Evolutionary conservation across 179 eudicot genomes (phyloP).

Genomic region (Patellifolia procumbens): DNA sequence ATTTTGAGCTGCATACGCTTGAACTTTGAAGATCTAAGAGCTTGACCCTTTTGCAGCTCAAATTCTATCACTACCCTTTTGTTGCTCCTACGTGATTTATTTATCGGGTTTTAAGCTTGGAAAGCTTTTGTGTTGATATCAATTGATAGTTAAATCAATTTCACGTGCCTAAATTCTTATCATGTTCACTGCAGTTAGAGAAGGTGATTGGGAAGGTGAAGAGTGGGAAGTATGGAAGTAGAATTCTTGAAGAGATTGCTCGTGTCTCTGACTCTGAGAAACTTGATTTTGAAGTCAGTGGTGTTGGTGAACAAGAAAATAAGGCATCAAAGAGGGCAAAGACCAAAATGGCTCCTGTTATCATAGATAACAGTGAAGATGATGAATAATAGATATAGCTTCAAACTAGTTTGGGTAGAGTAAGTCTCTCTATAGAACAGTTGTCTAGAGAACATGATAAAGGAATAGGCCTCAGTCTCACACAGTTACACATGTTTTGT

Average conservation of each 20-base stretch:
- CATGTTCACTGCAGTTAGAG: slow-evolving; percentile 68
- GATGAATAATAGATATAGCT: slow-evolving; percentile 41
- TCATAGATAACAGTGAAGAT: slow-evolving; percentile 73
- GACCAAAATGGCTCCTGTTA: slow-evolving; percentile 44
- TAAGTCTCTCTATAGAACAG: too few species aligned
- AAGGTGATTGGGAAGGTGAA: slow-evolving; percentile 87
- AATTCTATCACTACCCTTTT: background rate
- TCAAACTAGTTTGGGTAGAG: too few species aligned
- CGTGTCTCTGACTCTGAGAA: slow-evolving; percentile 28
- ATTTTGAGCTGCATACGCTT: background rate
- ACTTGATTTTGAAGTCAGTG: slow-evolving; percentile 25
- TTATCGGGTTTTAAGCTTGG: background rate
- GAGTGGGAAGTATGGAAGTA: slow-evolving; percentile 68
- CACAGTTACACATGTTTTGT: too few species aligned
- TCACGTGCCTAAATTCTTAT: background rate
- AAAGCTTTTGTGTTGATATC: background rate
- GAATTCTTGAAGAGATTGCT: slow-evolving; percentile 69
- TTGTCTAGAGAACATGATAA: too few species aligned
- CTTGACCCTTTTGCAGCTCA: background rate
- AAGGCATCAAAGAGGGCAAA: slow-evolving; percentile 59
- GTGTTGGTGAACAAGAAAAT: slow-evolving; percentile 36
- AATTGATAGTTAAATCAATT: background rate
- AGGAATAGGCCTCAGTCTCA: too few species aligned
- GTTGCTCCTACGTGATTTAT: too few species aligned
- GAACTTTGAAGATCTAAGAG: background rate